Percentiles rank a stretch among this genome's conserved stretches.
These are phyloP conservation scores for Camellia sinensis DNA, from an alignment of 148 eudicot genomes.

Conservation along the genomic window DNA sequence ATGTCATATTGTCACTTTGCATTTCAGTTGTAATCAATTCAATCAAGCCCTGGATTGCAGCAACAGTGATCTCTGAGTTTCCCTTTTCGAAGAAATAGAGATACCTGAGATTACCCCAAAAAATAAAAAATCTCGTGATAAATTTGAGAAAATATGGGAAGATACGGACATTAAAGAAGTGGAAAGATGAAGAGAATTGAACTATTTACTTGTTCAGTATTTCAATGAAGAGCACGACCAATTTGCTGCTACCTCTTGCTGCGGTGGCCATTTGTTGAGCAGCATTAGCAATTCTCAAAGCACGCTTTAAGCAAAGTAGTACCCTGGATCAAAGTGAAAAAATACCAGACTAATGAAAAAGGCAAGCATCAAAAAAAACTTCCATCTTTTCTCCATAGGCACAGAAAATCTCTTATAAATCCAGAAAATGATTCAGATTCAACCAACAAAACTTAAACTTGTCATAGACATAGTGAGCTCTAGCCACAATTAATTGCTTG, in stretches of 20 bases:
- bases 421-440: background rate
- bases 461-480: too few species aligned
- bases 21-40: constrained; percentile 84
- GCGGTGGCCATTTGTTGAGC: constrained; percentile 96
- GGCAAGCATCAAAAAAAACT: constrained; percentile 1
- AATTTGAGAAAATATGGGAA: background rate
- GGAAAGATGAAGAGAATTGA: background rate
- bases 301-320: constrained; percentile 93
- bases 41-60: constrained; percentile 72
- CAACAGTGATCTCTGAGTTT: constrained; percentile 70
- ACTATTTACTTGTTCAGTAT: constrained; percentile 83
- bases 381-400: too few species aligned
- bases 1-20: constrained; percentile 59
- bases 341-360: constrained; percentile 11
- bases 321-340: constrained; percentile 49
- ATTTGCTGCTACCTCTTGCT: constrained; percentile 83
- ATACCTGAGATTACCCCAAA: constrained; percentile 48
- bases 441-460: too few species aligned
- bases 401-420: background rate
- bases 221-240: constrained; percentile 81
- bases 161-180: background rate
- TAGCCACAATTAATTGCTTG: too few species aligned
- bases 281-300: constrained; percentile 90
- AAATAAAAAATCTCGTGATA: too few species aligned
- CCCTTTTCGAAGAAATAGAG: constrained; percentile 98